phyloP scores from a whole-genome alignment of 176 grass and related monocot species.

The Bolboschoenus planiculmis region DNA sequence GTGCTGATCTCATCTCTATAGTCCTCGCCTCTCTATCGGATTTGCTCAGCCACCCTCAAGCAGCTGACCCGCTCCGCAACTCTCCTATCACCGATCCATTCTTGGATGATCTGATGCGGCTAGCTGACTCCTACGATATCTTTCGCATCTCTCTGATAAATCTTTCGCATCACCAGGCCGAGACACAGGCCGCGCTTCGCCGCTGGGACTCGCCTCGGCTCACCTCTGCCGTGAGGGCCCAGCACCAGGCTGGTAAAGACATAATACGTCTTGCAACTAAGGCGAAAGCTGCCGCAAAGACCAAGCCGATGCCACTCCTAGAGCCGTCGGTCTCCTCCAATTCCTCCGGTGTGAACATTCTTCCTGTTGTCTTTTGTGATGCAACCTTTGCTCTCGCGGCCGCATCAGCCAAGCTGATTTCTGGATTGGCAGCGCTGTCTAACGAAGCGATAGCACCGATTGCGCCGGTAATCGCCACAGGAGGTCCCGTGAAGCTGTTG shows the following conservation, averaged over 20 bases:
- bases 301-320: constrained; percentile 2
- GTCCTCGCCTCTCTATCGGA: constrained; percentile 48
- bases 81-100: constrained; percentile 38
- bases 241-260: constrained; percentile 27
- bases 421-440: background rate
- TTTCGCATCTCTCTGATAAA: constrained; percentile 33
- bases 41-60: constrained; percentile 60
- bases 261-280: constrained; percentile 32
- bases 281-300: constrained; percentile 31
- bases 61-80: constrained; percentile 39
- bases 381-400: constrained; percentile 10
- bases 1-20: background rate
- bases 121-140: constrained; percentile 44
- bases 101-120: constrained; percentile 50
- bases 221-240: constrained; percentile 33
- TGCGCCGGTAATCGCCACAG: constrained; percentile 12
- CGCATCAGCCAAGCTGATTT: background rate
- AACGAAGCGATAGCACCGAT: background rate
- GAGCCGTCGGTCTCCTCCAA: background rate
- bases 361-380: constrained; percentile 24
- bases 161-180: constrained; percentile 33
- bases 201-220: constrained; percentile 30
- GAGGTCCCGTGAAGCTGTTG: constrained; percentile 14
- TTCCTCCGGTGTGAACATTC: background rate
- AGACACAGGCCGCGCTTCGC: constrained; percentile 43